Conservation (phyloP, 2,329 filamentous ascomycete species). For the Neofusicoccum cordaticola region DNA sequence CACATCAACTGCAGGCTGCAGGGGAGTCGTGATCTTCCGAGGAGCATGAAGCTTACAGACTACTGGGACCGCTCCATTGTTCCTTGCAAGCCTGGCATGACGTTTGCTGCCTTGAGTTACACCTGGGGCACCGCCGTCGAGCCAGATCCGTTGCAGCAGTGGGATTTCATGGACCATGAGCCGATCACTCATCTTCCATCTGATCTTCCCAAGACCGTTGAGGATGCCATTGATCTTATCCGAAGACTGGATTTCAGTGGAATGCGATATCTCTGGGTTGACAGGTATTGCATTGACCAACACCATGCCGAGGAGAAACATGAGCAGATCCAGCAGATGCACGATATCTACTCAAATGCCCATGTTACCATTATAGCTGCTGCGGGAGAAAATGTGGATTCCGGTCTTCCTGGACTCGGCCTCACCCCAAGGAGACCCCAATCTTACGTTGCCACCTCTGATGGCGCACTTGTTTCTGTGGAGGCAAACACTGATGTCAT, state of each 20-base stretch:
- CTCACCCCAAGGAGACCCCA: not conserved
- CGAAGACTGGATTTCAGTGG: slow-evolving; percentile 5
- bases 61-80: not conserved
- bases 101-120: not conserved
- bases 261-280: not conserved
- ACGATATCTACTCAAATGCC: not conserved
- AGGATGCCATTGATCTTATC: slow-evolving; percentile 21
- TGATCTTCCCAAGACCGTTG: slow-evolving; percentile 3
- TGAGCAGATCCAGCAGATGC: not conserved
- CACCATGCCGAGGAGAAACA: not conserved
- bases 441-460: not conserved
- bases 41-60: not conserved
- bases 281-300: not conserved
- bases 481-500: not conserved
- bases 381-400: not conserved
- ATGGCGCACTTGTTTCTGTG: not conserved
- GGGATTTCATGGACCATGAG: too few species aligned
- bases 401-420: not conserved
- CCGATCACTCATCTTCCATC: too few species aligned
- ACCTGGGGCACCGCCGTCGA: not conserved
- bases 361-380: not conserved
- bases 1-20: not conserved
- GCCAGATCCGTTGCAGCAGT: not conserved
- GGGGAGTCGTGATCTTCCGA: not conserved
- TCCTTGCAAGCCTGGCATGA: not conserved